A percentile compares a stretch with the other conserved stretches of the same genome.
Conservation (phyloP, 208 protist species). For the Trypanosoma vivax region DNA sequence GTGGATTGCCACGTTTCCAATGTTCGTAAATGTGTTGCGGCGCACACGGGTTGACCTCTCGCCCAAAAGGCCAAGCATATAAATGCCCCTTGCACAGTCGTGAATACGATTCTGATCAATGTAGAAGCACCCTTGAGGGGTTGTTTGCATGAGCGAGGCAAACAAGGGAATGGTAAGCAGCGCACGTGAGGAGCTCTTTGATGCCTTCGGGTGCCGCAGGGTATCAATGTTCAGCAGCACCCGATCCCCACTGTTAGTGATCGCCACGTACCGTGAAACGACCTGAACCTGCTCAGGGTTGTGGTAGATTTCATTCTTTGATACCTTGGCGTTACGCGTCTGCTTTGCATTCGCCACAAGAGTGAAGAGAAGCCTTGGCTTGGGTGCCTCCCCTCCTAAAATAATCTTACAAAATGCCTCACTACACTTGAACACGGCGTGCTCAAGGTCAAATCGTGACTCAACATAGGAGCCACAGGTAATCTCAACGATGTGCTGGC, state of each 20-base stretch:
- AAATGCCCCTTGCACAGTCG: constrained; percentile 37
- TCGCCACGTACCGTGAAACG: constrained; percentile 59
- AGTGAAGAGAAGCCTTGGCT: constrained; percentile 25
- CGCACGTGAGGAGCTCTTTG: constrained; percentile 52
- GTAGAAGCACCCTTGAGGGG: constrained; percentile 53
- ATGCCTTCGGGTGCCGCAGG: constrained; percentile 22
- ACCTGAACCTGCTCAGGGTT: constrained; percentile 50
- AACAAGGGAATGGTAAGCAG: constrained; percentile 46
- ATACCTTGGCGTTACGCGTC: constrained; percentile 41
- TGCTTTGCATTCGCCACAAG: constrained; percentile 25
- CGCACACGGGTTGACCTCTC: constrained; percentile 33
- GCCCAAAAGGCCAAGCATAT: constrained; percentile 47
- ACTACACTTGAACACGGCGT: constrained; percentile 33
- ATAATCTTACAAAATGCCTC: constrained; percentile 33
- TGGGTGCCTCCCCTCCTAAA: constrained; percentile 6
- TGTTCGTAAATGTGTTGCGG: constrained; percentile 52
- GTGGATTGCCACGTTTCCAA: constrained; percentile 36
- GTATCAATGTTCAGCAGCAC: constrained; percentile 79
- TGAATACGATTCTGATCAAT: constrained; percentile 63
- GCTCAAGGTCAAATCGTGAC: constrained; percentile 26
- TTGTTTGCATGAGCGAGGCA: constrained; percentile 41
- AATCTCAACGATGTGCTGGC: constrained; percentile 62
- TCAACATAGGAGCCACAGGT: constrained; percentile 26
- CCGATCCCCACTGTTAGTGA: constrained; percentile 27
- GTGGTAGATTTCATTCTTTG: constrained; percentile 51